A percentile compares a stretch with the other conserved stretches of the same genome.
These are phyloP conservation scores for Phytophthora sp. DNA, from an alignment of 352 stramenopile species.

Conservation along the genomic window DNA sequence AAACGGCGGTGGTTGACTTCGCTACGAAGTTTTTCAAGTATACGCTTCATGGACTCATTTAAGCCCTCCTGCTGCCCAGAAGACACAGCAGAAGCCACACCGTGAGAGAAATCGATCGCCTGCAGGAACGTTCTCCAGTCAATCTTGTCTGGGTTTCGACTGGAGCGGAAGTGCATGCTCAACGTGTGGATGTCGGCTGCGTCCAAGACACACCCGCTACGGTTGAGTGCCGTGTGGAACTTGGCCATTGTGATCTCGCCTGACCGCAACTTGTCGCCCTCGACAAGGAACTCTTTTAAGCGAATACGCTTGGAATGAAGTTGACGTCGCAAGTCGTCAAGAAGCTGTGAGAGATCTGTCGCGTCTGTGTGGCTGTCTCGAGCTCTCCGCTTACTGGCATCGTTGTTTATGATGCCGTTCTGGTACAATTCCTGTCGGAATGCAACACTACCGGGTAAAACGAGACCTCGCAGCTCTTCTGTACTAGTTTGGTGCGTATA, in stretches of 20 bases:
- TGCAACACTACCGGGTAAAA: slow-evolving; percentile 58
- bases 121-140: slow-evolving; percentile 80
- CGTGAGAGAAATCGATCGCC: slow-evolving; percentile 55
- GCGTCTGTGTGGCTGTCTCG: slow-evolving; percentile 34
- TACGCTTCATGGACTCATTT: slow-evolving; percentile 37
- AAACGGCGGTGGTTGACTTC: slow-evolving; percentile 71
- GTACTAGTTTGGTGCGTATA: slow-evolving; percentile 15
- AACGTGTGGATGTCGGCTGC: slow-evolving; percentile 70
- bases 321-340: slow-evolving; percentile 70
- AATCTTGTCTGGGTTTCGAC: slow-evolving; percentile 73
- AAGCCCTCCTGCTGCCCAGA: neutral
- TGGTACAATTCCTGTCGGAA: slow-evolving; percentile 70
- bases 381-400: slow-evolving; percentile 39
- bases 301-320: slow-evolving; percentile 69
- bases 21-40: slow-evolving; percentile 54
- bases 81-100: slow-evolving; percentile 10
- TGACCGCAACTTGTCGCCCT: slow-evolving; percentile 80
- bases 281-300: slow-evolving; percentile 84
- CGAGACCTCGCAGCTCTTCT: slow-evolving; percentile 29
- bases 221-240: slow-evolving; percentile 86
- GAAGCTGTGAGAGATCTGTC: slow-evolving; percentile 49
- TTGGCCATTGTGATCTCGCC: slow-evolving; percentile 86
- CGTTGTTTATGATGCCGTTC: slow-evolving; percentile 31
- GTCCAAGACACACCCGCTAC: slow-evolving; percentile 73
- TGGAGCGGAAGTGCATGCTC: slow-evolving; percentile 65